Percentiles rank a stretch among this genome's conserved stretches.
These are phyloP conservation scores for Chalciporus sphaerocephalus DNA, from an alignment of 768 basidiomycete genomes.

Conservation along the genomic window DNA sequence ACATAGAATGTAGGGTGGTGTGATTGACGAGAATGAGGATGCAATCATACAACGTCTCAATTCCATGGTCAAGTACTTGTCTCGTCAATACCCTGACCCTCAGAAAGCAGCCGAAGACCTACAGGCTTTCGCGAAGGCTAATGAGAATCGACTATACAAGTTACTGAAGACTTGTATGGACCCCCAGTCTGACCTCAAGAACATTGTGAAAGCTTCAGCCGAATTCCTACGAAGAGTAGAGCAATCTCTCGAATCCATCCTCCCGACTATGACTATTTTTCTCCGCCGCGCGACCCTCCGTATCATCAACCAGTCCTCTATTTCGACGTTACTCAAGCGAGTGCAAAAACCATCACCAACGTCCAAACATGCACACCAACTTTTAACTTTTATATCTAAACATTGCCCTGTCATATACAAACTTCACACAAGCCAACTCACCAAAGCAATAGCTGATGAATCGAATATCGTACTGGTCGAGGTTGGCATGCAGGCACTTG, in stretches of 20 bases:
- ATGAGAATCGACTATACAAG: slow-evolving; percentile 84
- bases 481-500: slow-evolving; percentile 71
- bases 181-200: slow-evolving; percentile 76
- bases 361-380: slow-evolving; percentile 43
- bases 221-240: slow-evolving; percentile 80
- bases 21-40: slow-evolving; percentile 83
- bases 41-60: slow-evolving; percentile 52
- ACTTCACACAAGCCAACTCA: slow-evolving; percentile 70
- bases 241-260: slow-evolving; percentile 55
- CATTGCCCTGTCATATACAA: slow-evolving; percentile 70
- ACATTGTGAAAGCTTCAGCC: slow-evolving; percentile 71
- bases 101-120: slow-evolving; percentile 77
- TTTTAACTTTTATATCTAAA: slow-evolving; percentile 66
- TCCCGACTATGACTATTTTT: slow-evolving; percentile 65
- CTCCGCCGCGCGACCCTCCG: slow-evolving; percentile 67
- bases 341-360: slow-evolving; percentile 46
- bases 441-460: slow-evolving; percentile 66
- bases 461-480: slow-evolving; percentile 53
- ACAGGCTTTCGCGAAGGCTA: slow-evolving; percentile 75
- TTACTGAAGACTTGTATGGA: slow-evolving; percentile 79
- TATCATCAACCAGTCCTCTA: slow-evolving; percentile 79
- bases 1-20: slow-evolving; percentile 62
- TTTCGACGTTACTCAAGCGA: slow-evolving; percentile 75
- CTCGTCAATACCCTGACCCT: slow-evolving; percentile 64
- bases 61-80: slow-evolving; percentile 49